Conservation (phyloP, 2,329 filamentous ascomycete genomes). For the Claviceps quebecensis region DNA sequence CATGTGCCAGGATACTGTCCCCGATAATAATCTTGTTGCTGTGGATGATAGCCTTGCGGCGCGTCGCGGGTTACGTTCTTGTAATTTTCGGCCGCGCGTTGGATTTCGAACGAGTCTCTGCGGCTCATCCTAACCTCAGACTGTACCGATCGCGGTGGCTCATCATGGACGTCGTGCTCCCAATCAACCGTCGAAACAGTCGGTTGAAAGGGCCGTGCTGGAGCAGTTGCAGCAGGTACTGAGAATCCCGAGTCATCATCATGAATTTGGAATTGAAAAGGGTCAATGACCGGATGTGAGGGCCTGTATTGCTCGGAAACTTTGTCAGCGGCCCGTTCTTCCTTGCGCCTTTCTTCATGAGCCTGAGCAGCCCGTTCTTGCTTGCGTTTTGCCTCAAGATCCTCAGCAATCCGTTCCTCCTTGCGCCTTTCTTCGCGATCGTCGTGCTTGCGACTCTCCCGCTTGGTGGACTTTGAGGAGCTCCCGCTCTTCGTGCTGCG, state of each 20-base stretch:
- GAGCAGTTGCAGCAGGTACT: background rate
- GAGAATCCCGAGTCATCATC: conserved; percentile 25
- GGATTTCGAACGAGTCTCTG: conserved; percentile 34
- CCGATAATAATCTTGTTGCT: conserved; percentile 16
- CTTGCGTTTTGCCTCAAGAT: conserved; percentile 10
- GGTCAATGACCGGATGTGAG: conserved; percentile 26
- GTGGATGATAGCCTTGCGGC: conserved; percentile 10
- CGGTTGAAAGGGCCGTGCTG: conserved; percentile 30
- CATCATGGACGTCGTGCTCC: conserved; percentile 34
- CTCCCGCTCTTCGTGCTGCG: conserved; percentile 16
- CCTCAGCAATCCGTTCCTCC: conserved; percentile 7
- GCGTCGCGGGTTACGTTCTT: conserved; percentile 11
- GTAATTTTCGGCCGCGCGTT: conserved; percentile 20
- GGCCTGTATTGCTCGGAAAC: conserved; percentile 4
- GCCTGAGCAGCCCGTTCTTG: background rate
- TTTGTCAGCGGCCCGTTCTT: conserved; percentile 16
- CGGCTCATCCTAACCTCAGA: conserved; percentile 29
- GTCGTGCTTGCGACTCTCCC: conserved; percentile 12
- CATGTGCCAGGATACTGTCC: conserved; percentile 30
- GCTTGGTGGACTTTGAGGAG: conserved; percentile 11
- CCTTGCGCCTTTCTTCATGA: conserved; percentile 10
- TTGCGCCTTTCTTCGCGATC: conserved; percentile 15
- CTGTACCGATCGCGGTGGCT: conserved; percentile 15
- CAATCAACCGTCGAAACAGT: conserved; percentile 39
- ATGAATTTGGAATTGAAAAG: conserved; percentile 44